A percentile compares a stretch with the other conserved stretches of the same genome.
These are phyloP conservation scores for Apophysomyces ossiformis DNA, from an alignment of 371 early-diverging fungal genomes.

Conservation along the genomic window DNA sequence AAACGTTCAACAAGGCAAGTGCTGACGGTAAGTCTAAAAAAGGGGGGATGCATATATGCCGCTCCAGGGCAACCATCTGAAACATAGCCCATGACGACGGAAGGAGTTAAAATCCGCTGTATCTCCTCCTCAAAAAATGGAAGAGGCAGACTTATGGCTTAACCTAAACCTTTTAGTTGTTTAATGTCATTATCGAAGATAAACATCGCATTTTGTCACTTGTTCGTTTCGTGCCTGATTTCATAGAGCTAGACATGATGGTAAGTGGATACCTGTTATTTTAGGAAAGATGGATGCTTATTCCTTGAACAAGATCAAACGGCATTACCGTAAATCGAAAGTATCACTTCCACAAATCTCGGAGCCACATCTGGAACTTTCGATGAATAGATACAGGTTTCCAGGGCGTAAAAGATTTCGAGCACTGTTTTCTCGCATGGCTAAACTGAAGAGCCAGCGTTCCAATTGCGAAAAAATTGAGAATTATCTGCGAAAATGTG, in stretches of 20 bases:
- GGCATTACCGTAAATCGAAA: conserved; percentile 14
- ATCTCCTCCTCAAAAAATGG: conserved; percentile 2
- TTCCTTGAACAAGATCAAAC: conserved; percentile 13
- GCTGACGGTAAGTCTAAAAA: conserved; percentile 9
- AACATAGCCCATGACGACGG: conserved; percentile 5
- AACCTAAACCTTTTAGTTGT: conserved; percentile 31
- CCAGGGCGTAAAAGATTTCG: conserved; percentile 12
- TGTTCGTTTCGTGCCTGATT: conserved; percentile 62
- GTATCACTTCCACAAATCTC: conserved; percentile 12
- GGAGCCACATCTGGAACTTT: conserved; percentile 8
- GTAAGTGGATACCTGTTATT: conserved; percentile 13
- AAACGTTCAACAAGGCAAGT: conserved; percentile 15
- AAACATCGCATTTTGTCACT: conserved; percentile 41
- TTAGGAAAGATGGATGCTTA: too few relatives aligned
- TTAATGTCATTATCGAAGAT: conserved; percentile 50
- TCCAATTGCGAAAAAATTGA: conserved; percentile 34
- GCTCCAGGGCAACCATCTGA: not conserved
- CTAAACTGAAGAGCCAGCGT: conserved; percentile 7
- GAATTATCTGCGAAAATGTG: conserved; percentile 30
- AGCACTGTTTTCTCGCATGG: conserved; percentile 9
- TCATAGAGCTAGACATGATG: conserved; percentile 61
- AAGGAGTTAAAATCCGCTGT: conserved; percentile 3
- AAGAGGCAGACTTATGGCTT: not conserved
- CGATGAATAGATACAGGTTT: conserved; percentile 1
- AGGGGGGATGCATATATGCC: conserved; percentile 1